Base-by-base conservation (phyloP, 768 basidiomycete species). In the Chalciporus chontae region DNA sequence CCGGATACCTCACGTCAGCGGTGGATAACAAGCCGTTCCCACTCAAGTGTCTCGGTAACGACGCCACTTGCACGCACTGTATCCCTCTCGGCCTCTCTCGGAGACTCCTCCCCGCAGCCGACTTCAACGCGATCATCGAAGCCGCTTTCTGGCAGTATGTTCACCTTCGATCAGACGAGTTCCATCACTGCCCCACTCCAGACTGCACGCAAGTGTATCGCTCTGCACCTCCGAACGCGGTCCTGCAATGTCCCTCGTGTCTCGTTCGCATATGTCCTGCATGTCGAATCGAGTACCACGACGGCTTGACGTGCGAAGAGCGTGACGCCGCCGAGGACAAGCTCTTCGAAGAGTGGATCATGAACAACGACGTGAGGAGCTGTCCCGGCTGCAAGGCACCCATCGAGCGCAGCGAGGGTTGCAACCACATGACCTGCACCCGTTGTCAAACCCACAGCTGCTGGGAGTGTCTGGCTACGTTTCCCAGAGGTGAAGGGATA, bases 351-450 rank as follows among this genome's bases (percentile, higher is more conserved):
- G 74, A 77, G 51, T 92, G 89, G 89, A 73, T 77, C 49, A 68
- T 63, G 54, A 63, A 64, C 32, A 77, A 86, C 55, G 80, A 84
- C 55, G 85, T 89, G 47, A 87, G 90, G 71, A 70, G 74, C 27
- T 92, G 89, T 63, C 89, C 89, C 2, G 76, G 77, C 0, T 92
- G 89, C 70, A 77, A 77, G 47, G 75, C 77, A 7, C 73, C 77
- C 6, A 90, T 92, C 55, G 86, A 91, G 66, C 80, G 84, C 36
- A 71, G 69, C 24, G 84, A 81, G 53, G 89, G 89, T 0, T 92
- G 89, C 66, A 86, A 92, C 68, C 89, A 92, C 64, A 81, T 92
- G 76, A 83, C 79, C n/a, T 92, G 89, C 65, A 73, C 73, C 0
- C 75, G 77, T 27, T 92, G 89, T 63, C 76, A 79, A 56, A 82